A percentile compares a stretch with the other conserved stretches of the same genome.
phyloP scores from a whole-genome alignment of 352 stramenopile genomes.

The Globisporangium orthogonon region DNA sequence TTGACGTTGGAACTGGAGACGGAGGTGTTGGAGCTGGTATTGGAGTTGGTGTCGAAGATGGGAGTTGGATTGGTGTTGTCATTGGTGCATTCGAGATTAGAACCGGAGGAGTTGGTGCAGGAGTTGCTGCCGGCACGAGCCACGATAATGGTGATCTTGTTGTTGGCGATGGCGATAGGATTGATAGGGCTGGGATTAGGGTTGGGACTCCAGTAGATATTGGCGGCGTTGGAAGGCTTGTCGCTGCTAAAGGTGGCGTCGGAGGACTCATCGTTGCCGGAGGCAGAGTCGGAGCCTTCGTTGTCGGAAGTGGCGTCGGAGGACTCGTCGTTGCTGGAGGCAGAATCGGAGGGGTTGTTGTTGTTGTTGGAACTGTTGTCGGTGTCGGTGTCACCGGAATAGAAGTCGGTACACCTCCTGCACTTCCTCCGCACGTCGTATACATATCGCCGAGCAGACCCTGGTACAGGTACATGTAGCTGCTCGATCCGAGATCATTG shows the following conservation, averaged over 20 bases:
- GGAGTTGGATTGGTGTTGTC: not conserved
- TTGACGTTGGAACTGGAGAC: not conserved
- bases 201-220: not conserved
- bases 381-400: not conserved
- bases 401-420: not conserved
- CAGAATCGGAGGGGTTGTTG: not conserved
- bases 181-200: not conserved
- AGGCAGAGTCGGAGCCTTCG: not conserved
- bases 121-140: not conserved
- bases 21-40: not conserved
- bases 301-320: not conserved
- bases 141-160: not conserved
- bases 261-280: not conserved
- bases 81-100: not conserved
- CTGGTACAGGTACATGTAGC: slow-evolving; percentile 85
- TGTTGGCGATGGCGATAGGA: not conserved
- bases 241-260: not conserved
- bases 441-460: slow-evolving; percentile 69
- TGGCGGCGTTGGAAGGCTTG: not conserved
- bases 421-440: slow-evolving; percentile 37
- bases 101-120: not conserved
- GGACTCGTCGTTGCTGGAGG: not conserved
- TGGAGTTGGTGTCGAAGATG: not conserved
- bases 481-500: slow-evolving; percentile 62
- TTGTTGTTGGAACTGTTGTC: not conserved